These are phyloP conservation scores for Orbilia blumenaviensis DNA, from an alignment of 2,329 filamentous ascomycete genomes.

Conservation along the genomic window DNA sequence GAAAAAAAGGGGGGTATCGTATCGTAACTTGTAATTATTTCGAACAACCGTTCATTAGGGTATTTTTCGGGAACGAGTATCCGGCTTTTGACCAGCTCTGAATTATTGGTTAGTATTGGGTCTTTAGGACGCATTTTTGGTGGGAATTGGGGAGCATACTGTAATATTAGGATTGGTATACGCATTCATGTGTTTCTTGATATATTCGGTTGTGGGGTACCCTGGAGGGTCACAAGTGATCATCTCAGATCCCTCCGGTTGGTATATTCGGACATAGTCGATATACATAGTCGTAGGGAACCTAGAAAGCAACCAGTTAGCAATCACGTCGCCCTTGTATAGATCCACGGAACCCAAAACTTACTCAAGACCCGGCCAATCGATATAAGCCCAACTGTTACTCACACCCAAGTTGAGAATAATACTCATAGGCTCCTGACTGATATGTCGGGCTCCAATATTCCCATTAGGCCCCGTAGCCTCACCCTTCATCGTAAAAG, in stretches of 20 bases:
- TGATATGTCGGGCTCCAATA: constrained; percentile 72
- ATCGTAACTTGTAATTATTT: constrained; percentile 18
- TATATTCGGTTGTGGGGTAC: constrained; percentile 74
- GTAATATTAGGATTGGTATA: constrained; percentile 74
- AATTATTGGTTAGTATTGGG: constrained; percentile 1
- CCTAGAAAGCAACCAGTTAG: constrained; percentile 9
- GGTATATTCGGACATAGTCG: constrained; percentile 68
- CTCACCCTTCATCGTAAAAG: constrained; percentile 69
- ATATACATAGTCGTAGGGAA: constrained; percentile 65
- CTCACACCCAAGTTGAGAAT: constrained; percentile 76
- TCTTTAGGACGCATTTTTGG: not conserved
- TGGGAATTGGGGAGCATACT: constrained; percentile 64
- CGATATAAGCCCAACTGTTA: constrained; percentile 65
- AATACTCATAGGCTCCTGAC: constrained; percentile 73
- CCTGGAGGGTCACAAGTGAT: constrained; percentile 74
- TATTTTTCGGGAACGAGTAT: constrained; percentile 46
- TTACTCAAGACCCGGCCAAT: constrained; percentile 59
- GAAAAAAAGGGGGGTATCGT: not conserved
- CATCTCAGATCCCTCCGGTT: constrained; percentile 64
- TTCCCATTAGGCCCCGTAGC: constrained; percentile 75
- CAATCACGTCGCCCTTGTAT: not conserved
- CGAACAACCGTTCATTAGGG: constrained; percentile 42
- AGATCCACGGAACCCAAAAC: not conserved
- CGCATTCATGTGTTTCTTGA: constrained; percentile 69
- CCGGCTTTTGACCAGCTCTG: constrained; percentile 50